These are phyloP conservation scores for Aspergillus neotritici DNA, from an alignment of 2,329 filamentous ascomycete species.

Conservation along the genomic window DNA sequence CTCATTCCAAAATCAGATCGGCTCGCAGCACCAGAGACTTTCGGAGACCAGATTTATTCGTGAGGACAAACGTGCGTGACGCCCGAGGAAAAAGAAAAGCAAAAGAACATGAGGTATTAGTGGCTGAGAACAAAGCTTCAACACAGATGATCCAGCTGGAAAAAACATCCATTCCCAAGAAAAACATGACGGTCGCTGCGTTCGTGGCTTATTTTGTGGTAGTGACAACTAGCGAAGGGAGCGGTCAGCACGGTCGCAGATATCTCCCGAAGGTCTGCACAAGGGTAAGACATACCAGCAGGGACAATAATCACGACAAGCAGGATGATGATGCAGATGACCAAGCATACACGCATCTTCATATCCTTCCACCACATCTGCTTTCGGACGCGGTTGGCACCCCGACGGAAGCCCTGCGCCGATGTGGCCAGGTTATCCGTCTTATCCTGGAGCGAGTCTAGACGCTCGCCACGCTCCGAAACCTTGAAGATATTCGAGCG, in stretches of 20 bases:
- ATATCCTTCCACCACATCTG: slow-evolving; percentile 99
- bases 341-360: slow-evolving; percentile 99
- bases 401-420: slow-evolving; percentile 90
- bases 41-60: slow-evolving; percentile 24
- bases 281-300: slow-evolving; percentile 60
- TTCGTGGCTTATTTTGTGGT: slow-evolving; percentile 36
- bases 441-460: slow-evolving; percentile 87
- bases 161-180: slow-evolving; percentile 28
- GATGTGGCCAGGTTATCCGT: slow-evolving; percentile 87
- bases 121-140: slow-evolving; percentile 31
- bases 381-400: slow-evolving; percentile 92
- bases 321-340: slow-evolving; percentile 83
- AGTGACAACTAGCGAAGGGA: slow-evolving; percentile 36
- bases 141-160: slow-evolving; percentile 31
- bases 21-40: slow-evolving; percentile 25
- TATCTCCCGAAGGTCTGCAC: background rate
- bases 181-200: slow-evolving; percentile 25
- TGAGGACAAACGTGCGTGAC: slow-evolving; percentile 29
- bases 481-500: slow-evolving; percentile 97
- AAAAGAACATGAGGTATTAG: slow-evolving; percentile 34
- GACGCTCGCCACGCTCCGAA: slow-evolving; percentile 81
- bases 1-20: slow-evolving; percentile 21
- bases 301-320: slow-evolving; percentile 93
- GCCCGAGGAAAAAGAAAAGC: slow-evolving; percentile 31
- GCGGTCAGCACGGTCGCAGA: slow-evolving; percentile 13